Evolutionary conservation across 148 eudicot species (phyloP), one percentile per base, ranked within the genome.

Genomic region (Camellia japonica): DNA sequence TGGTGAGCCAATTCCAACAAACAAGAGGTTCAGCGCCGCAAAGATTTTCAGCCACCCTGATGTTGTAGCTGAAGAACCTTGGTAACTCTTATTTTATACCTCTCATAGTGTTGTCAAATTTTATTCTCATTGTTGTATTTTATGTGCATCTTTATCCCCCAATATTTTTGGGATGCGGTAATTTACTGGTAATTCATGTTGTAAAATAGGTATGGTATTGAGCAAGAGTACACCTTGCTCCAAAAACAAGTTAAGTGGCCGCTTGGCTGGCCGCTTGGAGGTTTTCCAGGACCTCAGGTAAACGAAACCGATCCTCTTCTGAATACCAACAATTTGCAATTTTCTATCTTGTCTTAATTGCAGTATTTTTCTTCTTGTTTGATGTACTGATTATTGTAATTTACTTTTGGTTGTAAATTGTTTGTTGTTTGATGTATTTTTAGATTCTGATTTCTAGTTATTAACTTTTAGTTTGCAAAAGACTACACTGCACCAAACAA

Each of bases 211-310:
- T 85, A 84, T 73, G 91, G 91, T 0, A 84, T 88, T 67, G 91
- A 88, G 67, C 91, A 88, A 70, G 91, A 88, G 81, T 88, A 88
- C 80, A 88, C 91, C 47, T 80, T 88, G 82, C 59, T 88, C 79
- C 89, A 86, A 77, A 86, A 80, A 75, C 86, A 86, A 42, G 78
- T 84, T 13, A 82, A 86, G 42, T 88, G 91, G 91, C 91, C 91
- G 1, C 15, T 88, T 6, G 91, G 91, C 15, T 88, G 91, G 91
- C 91, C 91, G 0, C 15, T 72, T 7, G 91, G 89, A 69, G 91
- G 91, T 16, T 88, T 52, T 77, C 91, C 91, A 3, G 91, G 87
- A 61, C 91, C 89, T 19, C 91, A 88, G 85, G 90, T 88, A 66
- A 68, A 7, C 1, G 42, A 74, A 70, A 62, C 8, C 12, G n/a